A percentile compares a stretch with the other conserved stretches of the same genome.
phyloP scores from a whole-genome alignment of 2,329 filamentous ascomycete genomes.

The Sordariomycetes sp. region DNA sequence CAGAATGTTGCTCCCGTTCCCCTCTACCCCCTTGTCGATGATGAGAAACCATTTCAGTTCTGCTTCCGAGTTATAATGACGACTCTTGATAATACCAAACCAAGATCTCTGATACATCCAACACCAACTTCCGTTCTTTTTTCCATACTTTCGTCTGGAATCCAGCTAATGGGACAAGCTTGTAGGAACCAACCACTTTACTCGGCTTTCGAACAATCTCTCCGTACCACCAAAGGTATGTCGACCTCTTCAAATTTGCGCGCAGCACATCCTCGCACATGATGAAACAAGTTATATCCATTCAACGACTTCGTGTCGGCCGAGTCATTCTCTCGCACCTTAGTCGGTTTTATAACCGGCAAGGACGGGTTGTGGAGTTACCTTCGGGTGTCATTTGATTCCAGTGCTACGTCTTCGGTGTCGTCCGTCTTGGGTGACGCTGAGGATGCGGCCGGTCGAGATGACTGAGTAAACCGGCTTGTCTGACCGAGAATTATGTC shows the following conservation, averaged over 20 bases:
- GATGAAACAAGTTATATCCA: slow-evolving; percentile 58
- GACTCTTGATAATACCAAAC: slow-evolving; percentile 56
- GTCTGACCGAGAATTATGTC: slow-evolving; percentile 39
- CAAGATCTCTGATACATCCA: slow-evolving; percentile 44
- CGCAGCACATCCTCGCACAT: slow-evolving; percentile 11
- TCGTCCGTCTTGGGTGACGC: slow-evolving; percentile 45
- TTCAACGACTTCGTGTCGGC: slow-evolving; percentile 60
- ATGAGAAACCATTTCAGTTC: slow-evolving; percentile 63
- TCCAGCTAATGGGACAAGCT: too few species aligned
- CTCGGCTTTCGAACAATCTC: too few species aligned
- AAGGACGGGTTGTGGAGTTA: slow-evolving; percentile 73
- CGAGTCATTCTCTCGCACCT: slow-evolving; percentile 68
- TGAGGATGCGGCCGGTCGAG: slow-evolving; percentile 42
- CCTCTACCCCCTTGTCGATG: slow-evolving; percentile 31
- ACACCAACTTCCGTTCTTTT: slow-evolving; percentile 7
- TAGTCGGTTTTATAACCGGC: slow-evolving; percentile 32
- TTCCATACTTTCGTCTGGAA: not conserved
- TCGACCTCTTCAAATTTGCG: too few species aligned
- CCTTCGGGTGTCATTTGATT: slow-evolving; percentile 49
- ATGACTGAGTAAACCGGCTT: slow-evolving; percentile 63
- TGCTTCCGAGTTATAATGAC: slow-evolving; percentile 64
- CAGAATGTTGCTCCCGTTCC: too few species aligned
- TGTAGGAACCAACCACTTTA: too few species aligned
- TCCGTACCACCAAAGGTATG: too few species aligned
- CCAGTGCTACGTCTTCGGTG: slow-evolving; percentile 36